These are phyloP conservation scores for Malus hybrid DNA, from an alignment of 331 rosid species.

Conservation along the genomic window DNA sequence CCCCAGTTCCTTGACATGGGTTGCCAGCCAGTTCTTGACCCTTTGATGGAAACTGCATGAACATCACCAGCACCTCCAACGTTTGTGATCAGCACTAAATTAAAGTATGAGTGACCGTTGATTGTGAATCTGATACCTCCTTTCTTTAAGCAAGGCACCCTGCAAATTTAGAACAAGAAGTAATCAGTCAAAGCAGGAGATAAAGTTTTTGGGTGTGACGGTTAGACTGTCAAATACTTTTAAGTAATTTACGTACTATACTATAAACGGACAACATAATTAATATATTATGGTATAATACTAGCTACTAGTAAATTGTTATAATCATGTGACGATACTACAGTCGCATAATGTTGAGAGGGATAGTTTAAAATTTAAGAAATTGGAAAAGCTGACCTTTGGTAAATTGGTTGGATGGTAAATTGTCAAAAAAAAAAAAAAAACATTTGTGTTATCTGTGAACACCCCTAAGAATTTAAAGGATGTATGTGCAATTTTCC, in stretches of 20 bases:
- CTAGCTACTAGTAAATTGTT: not conserved
- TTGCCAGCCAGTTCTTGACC: conserved; percentile 62
- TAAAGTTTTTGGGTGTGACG: no score
- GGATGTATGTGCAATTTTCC: not conserved
- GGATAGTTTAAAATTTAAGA: not conserved
- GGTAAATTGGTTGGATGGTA: not conserved
- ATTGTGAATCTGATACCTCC: conserved; percentile 81
- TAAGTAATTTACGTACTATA: no score
- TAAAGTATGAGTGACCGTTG: conserved; percentile 71
- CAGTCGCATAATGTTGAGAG: rapidly evolving
- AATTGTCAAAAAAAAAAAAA: no score
- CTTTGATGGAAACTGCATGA: conserved; percentile 59
- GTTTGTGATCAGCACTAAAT: conserved; percentile 60
- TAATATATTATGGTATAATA: no score
- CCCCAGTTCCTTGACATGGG: conserved; percentile 80
- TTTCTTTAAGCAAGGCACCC: conserved; percentile 62
- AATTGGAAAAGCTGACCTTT: not conserved
- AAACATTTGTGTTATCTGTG: not conserved
- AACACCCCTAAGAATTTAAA: not conserved
- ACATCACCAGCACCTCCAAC: conserved; percentile 88
- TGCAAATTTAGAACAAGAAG: not conserved
- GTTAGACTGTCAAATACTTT: no score
- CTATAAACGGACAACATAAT: not conserved
- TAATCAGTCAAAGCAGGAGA: not conserved
- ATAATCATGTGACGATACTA: not conserved